These are phyloP conservation scores for Trypanosoma congolense DNA, from an alignment of 208 protist genomes.

Conservation along the genomic window DNA sequence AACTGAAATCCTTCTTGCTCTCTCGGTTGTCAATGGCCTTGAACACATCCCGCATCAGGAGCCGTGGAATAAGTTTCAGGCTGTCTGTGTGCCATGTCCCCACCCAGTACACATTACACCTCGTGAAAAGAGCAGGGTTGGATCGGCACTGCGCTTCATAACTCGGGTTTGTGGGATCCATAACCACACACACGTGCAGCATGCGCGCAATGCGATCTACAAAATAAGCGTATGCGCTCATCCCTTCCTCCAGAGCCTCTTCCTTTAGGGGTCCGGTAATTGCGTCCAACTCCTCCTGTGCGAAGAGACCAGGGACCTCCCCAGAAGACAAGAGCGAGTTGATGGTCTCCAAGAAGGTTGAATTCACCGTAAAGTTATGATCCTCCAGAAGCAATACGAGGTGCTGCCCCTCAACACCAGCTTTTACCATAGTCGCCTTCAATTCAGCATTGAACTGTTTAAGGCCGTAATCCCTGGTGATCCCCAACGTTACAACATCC, in stretches of 20 bases:
- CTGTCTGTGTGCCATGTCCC: constrained; percentile 89
- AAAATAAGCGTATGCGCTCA: constrained; percentile 88
- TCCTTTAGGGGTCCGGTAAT: constrained; percentile 91
- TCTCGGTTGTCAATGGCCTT: constrained; percentile 60
- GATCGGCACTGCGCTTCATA: constrained; percentile 91
- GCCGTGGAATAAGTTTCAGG: constrained; percentile 86
- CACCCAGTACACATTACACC: constrained; percentile 96
- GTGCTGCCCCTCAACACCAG: constrained; percentile 88
- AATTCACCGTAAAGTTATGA: constrained; percentile 87
- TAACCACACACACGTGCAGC: constrained; percentile 93
- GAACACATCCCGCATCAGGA: constrained; percentile 82
- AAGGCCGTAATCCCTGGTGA: constrained; percentile 89
- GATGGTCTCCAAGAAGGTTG: constrained; percentile 89
- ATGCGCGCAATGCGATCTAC: constrained; percentile 86
- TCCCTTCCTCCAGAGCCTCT: constrained; percentile 76
- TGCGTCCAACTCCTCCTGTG: constrained; percentile 94
- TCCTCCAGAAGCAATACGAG: constrained; percentile 94
- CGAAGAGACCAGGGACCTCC: constrained; percentile 96
- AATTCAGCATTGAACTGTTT: constrained; percentile 94
- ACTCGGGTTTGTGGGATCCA: constrained; percentile 92
- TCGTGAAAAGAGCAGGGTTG: constrained; percentile 96
- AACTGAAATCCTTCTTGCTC: constrained; percentile 84
- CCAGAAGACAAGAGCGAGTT: constrained; percentile 96
- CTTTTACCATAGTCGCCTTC: constrained; percentile 87
- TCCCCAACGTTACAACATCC: constrained; percentile 85